phyloP scores from a whole-genome alignment of 345 rosid species.

The Moricandia arvensis region DNA sequence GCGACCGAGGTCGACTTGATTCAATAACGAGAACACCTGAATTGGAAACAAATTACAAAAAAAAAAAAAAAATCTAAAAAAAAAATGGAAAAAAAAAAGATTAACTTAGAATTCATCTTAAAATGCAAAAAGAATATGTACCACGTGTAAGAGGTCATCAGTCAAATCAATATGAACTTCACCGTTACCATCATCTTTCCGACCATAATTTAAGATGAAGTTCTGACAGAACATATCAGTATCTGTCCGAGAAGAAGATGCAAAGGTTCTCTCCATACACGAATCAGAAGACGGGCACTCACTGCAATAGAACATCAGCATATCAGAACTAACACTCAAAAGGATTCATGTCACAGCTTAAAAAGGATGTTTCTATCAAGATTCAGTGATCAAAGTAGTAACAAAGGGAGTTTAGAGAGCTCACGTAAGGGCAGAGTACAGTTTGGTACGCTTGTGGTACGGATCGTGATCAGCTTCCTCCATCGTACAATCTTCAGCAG shows the following conservation, averaged over 20 bases:
- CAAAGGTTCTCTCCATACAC: slow-evolving; percentile 34
- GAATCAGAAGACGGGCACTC: slow-evolving; percentile 25
- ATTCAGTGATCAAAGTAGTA: neutral
- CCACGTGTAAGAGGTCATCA: slow-evolving; percentile 91
- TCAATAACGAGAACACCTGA: slow-evolving; percentile 92
- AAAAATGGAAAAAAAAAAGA: neutral
- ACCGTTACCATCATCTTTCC: slow-evolving; percentile 27
- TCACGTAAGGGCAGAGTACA: neutral
- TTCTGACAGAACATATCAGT: slow-evolving; percentile 55
- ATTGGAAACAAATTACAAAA: neutral
- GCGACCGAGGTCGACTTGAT: slow-evolving; percentile 66
- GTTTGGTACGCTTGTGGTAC: neutral
- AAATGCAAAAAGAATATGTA: slow-evolving; percentile 27
- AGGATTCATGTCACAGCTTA: neutral
- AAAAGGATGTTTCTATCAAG: neutral
- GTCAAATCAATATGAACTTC: slow-evolving; percentile 86
- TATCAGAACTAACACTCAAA: neutral
- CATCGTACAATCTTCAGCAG: neutral
- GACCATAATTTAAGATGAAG: slow-evolving; percentile 53
- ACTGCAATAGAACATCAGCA: neutral
- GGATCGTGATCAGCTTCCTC: neutral
- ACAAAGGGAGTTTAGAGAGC: neutral
- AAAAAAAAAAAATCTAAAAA: neutral
- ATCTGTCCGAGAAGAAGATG: slow-evolving; percentile 40
- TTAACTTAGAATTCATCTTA: neutral